Conservation (phyloP, 148 eudicot genomes). For the Linanthus parryae region DNA sequence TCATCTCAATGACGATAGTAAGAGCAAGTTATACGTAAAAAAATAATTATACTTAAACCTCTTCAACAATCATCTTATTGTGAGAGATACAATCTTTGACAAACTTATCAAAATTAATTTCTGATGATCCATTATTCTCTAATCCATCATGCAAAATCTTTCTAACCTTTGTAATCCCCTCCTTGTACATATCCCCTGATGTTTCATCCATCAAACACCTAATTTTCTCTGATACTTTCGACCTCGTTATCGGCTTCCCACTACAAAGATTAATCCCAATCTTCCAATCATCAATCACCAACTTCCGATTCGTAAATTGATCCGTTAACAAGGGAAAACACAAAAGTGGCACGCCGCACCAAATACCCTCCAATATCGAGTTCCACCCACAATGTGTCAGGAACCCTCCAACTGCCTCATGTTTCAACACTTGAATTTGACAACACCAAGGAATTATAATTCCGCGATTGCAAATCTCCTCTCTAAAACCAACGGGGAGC, state of each 20-base stretch:
- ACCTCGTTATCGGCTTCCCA: slow-evolving; percentile 13
- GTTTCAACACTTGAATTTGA: slow-evolving; percentile 40
- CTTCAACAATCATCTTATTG: no score
- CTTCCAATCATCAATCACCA: slow-evolving; percentile 74
- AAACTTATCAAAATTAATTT: slow-evolving; percentile 28
- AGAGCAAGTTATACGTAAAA: no score
- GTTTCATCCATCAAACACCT: slow-evolving; percentile 32
- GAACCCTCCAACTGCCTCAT: slow-evolving; percentile 52
- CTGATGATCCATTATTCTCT: slow-evolving; percentile 41
- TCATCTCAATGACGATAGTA: no score
- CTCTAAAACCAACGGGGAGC: slow-evolving; percentile 45
- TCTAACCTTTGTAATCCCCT: slow-evolving; percentile 18
- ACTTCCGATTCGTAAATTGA: slow-evolving; percentile 62
- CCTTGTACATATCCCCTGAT: slow-evolving; percentile 12
- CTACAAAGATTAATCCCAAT: slow-evolving; percentile 49
- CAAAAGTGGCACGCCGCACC: slow-evolving; percentile 52
- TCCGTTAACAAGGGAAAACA: slow-evolving; percentile 62
- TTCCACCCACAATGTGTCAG: slow-evolving; percentile 83
- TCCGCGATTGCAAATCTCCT: slow-evolving; percentile 32
- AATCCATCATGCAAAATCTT: slow-evolving; percentile 26
- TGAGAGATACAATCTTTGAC: slow-evolving; percentile 29
- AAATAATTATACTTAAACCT: no score
- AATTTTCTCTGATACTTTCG: slow-evolving; percentile 34
- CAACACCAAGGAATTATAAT: slow-evolving; percentile 58
- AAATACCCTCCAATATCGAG: slow-evolving; percentile 57